phyloP scores from a whole-genome alignment of 2,329 filamentous ascomycete genomes.

The Cryoendolithus antarcticus region DNA sequence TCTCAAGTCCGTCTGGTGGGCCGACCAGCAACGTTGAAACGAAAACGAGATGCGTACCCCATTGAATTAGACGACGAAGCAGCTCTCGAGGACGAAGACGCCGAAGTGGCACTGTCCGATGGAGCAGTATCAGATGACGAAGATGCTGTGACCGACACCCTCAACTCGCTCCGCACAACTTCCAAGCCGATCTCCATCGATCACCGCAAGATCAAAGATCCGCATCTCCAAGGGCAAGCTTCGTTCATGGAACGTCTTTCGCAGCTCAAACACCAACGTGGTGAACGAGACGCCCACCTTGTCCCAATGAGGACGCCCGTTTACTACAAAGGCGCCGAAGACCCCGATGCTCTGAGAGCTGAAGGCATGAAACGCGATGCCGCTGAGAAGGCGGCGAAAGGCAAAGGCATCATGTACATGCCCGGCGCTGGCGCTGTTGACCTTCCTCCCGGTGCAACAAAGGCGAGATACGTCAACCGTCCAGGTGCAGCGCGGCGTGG shows the following conservation, averaged over 20 bases:
- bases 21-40: constrained; percentile 39
- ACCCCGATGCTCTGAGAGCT: constrained; percentile 3
- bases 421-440: too few relatives aligned
- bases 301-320: constrained; percentile 3
- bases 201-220: constrained; percentile 9
- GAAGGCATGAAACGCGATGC: neutral
- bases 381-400: too few relatives aligned
- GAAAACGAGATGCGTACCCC: constrained; percentile 15
- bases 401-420: too few relatives aligned
- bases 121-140: constrained; percentile 2
- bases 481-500: too few relatives aligned
- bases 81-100: constrained; percentile 1
- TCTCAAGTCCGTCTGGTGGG: constrained; percentile 59
- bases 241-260: constrained; percentile 30
- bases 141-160: neutral
- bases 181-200: constrained; percentile 13
- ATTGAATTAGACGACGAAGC: constrained; percentile 5
- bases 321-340: constrained; percentile 5
- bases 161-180: neutral
- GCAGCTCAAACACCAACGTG: constrained; percentile 28
- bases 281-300: constrained; percentile 22
- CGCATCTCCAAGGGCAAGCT: constrained; percentile 15
- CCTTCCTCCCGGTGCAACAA: too few relatives aligned
- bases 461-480: too few relatives aligned
- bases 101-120: constrained; percentile 1